These are phyloP conservation scores for Xylaria venustula DNA, from an alignment of 495 filamentous ascomycete genomes.

Conservation along the genomic window DNA sequence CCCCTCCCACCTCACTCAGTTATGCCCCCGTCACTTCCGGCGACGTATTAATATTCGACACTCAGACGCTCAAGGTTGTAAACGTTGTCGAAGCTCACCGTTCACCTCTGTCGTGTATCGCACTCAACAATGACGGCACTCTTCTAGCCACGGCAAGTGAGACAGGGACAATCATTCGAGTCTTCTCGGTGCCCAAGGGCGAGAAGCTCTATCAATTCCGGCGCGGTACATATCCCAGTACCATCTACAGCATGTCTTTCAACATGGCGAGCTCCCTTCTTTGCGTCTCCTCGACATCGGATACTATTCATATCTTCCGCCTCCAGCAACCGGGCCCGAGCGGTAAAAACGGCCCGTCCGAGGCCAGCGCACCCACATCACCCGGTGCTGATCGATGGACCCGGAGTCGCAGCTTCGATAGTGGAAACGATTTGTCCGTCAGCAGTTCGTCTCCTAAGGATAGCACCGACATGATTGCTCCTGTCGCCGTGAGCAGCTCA, in stretches of 20 bases:
- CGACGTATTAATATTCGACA: conserved; percentile 89
- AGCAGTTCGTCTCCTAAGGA: conserved; percentile 45
- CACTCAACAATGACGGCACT: conserved; percentile 90
- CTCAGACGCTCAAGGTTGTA: conserved; percentile 79
- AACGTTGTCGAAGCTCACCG: conserved; percentile 94
- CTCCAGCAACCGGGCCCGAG: conserved; percentile 42
- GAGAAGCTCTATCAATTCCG: conserved; percentile 95
- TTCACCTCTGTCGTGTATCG: conserved; percentile 85
- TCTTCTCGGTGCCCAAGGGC: conserved; percentile 85
- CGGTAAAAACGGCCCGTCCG: conserved; percentile 23
- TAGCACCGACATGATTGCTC: conserved; percentile 32
- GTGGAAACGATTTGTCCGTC: conserved; percentile 45
- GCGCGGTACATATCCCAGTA: conserved; percentile 86
- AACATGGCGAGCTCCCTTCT: conserved; percentile 90
- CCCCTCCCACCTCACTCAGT: conserved; percentile 66
- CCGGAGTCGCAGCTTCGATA: conserved; percentile 48
- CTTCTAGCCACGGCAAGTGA: conserved; percentile 92
- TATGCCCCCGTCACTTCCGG: conserved; percentile 83
- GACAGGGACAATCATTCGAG: conserved; percentile 94
- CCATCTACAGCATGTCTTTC: conserved; percentile 99
- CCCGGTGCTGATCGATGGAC: conserved; percentile 47
- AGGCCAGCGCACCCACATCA: conserved; percentile 30
- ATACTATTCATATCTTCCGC: conserved; percentile 97
- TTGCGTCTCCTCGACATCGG: conserved; percentile 91
- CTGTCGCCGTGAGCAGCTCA: conserved; percentile 5